Evolutionary conservation across 2,329 filamentous ascomycete genomes (phyloP), one percentile per base, ranked within the genome.

Genomic region (Diplodia scrobiculata): DNA sequence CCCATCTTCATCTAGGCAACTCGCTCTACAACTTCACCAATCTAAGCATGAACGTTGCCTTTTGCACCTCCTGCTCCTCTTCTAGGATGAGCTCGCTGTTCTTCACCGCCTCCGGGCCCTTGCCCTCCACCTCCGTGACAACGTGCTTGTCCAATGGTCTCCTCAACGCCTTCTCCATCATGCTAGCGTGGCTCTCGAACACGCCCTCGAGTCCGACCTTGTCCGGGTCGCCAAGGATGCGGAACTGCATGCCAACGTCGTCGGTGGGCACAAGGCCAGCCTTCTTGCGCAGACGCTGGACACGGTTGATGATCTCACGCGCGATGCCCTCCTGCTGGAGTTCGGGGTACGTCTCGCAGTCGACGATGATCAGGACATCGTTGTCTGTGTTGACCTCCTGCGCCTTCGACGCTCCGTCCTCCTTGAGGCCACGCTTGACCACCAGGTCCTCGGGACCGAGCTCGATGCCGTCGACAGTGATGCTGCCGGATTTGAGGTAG

Each of bases 231-330:
- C 86, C 84, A 58, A 96, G 80, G 5, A 98, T 87, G 67, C 84
- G 84, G 80, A 97, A 98, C 77, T 96, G 91, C 91, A 99, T 97
- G 80, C 90, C 91, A 69, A 99, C 89, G 74, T 98, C 95, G 74
- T 99, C 95, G 0, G 94, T 98, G 0, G 92, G 88, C 69, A 93
- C 87, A 63, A 99, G 83, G 0, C 92, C 92, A 7, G 93, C 93
- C 82, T 95, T 95, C 86, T 99, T 99, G 70, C 95, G 88, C 69
- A 98, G 83, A 71, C 91, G 87, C 80, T 99, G 95, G 25, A 99
- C 90, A 48, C 94, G 89, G 77, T 96, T 90, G 81, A 99, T 90
- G 70, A 99, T 89, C 79, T 98, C 95, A 72, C 95, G 86, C 1
- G 91, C 94, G 64, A 99, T 79, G 65, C 93, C 95, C 78, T 98